Percentiles rank a stretch among this genome's conserved stretches.
These are phyloP conservation scores for Condylostoma magnum DNA, from an alignment of 169 alveolate genomes.

Conservation along the genomic window DNA sequence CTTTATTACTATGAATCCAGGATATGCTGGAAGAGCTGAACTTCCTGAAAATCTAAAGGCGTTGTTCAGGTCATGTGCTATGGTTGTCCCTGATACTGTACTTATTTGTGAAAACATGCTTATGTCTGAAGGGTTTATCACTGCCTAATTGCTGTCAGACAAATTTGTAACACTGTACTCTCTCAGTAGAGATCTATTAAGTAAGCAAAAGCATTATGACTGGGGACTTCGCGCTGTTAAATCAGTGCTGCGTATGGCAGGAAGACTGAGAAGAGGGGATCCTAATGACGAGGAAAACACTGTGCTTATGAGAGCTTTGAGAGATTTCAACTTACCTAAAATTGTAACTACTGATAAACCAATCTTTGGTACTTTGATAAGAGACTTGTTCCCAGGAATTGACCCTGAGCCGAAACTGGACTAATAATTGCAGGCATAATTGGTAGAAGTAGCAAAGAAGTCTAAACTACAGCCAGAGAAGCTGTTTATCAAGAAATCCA, in stretches of 20 bases:
- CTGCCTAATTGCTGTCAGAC: constrained; percentile 90
- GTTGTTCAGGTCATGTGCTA: constrained; percentile 94
- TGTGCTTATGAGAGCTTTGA: constrained; percentile 93
- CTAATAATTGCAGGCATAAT: constrained; percentile 80
- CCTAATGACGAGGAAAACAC: constrained; percentile 91
- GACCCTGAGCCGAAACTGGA: constrained; percentile 86
- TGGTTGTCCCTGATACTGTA: constrained; percentile 96
- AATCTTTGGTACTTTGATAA: constrained; percentile 91
- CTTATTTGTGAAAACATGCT: constrained; percentile 96
- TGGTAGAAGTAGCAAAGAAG: constrained; percentile 63
- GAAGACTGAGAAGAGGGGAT: constrained; percentile 93
- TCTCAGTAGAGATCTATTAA: constrained; percentile 87
- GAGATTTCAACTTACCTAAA: constrained; percentile 95
- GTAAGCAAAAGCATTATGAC: constrained; percentile 95
- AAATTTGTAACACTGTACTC: constrained; percentile 92
- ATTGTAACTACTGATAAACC: constrained; percentile 89
- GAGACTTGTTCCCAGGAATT: constrained; percentile 93
- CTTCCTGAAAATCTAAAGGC: constrained; percentile 97
- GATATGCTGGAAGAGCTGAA: constrained; percentile 98
- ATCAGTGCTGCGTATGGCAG: constrained; percentile 95
- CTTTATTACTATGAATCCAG: constrained; percentile 97
- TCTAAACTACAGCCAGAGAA: constrained; percentile 84
- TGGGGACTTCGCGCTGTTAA: constrained; percentile 97
- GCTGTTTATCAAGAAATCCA: constrained; percentile 71
- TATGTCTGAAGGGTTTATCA: constrained; percentile 96